Percentiles rank a stretch among this genome's conserved stretches.
These are phyloP conservation scores for Parietichytrium sp. DNA, from an alignment of 108 stramenopile species.

Conservation along the genomic window DNA sequence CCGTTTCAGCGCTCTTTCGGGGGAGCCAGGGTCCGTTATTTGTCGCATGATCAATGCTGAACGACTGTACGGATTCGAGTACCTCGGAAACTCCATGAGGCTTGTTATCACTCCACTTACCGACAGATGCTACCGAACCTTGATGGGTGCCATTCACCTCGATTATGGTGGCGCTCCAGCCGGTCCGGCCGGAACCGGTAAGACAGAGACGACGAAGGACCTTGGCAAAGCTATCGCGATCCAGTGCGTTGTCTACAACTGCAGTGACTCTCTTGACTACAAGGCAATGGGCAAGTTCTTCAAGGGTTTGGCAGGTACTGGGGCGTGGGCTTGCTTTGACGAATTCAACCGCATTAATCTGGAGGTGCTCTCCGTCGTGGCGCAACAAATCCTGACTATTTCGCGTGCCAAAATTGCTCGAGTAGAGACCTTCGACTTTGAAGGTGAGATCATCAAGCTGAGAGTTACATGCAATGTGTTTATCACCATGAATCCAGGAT, in stretches of 20 bases:
- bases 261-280: constrained; percentile 74
- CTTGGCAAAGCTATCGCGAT: constrained; percentile 55
- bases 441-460: constrained; percentile 62
- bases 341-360: constrained; percentile 74
- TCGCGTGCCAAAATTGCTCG: constrained; percentile 54
- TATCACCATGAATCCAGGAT: constrained; percentile 78
- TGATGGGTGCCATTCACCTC: not conserved
- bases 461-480: constrained; percentile 64
- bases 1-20: not conserved
- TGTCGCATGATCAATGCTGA: not conserved
- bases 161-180: constrained; percentile 44
- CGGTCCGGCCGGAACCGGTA: constrained; percentile 61
- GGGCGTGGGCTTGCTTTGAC: constrained; percentile 75
- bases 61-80: constrained; percentile 21
- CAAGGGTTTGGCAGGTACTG: constrained; percentile 68
- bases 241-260: constrained; percentile 60
- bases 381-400: constrained; percentile 57
- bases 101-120: constrained; percentile 41
- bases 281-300: constrained; percentile 71
- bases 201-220: constrained; percentile 62
- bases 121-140: constrained; percentile 33
- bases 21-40: not conserved
- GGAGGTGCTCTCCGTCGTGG: constrained; percentile 63
- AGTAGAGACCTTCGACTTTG: constrained; percentile 60
- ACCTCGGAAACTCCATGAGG: not conserved